A percentile compares a stretch with the other conserved stretches of the same genome.
Evolutionary conservation across 768 basidiomycete genomes (phyloP).

Genomic region (Suillus spraguei): DNA sequence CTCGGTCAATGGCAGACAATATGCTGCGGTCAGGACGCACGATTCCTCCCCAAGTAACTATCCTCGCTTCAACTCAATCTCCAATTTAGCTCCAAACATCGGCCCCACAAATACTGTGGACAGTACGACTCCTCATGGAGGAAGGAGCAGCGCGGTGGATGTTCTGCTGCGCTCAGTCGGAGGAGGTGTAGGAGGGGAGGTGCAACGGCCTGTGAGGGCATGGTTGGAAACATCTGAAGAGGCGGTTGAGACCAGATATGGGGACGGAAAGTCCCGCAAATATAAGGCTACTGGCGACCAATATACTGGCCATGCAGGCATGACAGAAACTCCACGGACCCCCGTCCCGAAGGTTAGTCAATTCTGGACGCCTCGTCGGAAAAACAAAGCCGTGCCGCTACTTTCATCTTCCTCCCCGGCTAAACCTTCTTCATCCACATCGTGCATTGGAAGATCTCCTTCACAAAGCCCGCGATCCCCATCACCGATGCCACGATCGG

Average conservation of each 20-base stretch:
- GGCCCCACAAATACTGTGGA: not conserved
- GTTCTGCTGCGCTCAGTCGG: not conserved
- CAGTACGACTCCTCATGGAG: not conserved
- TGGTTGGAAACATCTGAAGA: not conserved
- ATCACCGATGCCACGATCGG: not conserved
- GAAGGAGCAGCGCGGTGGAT: conserved; percentile 1
- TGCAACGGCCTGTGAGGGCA: not conserved
- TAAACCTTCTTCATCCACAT: conserved; percentile 11
- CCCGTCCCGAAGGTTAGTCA: not conserved
- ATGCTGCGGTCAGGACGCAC: conserved; percentile 16
- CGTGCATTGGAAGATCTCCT: conserved; percentile 27
- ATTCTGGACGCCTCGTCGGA: conserved; percentile 2
- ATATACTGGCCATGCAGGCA: not conserved
- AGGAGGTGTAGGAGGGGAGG: not conserved
- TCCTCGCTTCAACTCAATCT: not conserved
- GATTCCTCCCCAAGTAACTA: not conserved
- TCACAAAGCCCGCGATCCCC: not conserved
- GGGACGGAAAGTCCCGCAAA: too few species aligned
- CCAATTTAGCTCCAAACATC: not conserved
- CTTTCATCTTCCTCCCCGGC: not conserved
- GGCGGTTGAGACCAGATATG: not conserved
- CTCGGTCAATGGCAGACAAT: not conserved
- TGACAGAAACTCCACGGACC: not conserved
- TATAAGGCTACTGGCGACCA: not conserved
- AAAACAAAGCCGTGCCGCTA: not conserved